Percentiles rank a stretch among this genome's conserved stretches.
Evolutionary conservation across 2,329 filamentous ascomycete species (phyloP).

Genomic region (Beauveria rudraprayagi): DNA sequence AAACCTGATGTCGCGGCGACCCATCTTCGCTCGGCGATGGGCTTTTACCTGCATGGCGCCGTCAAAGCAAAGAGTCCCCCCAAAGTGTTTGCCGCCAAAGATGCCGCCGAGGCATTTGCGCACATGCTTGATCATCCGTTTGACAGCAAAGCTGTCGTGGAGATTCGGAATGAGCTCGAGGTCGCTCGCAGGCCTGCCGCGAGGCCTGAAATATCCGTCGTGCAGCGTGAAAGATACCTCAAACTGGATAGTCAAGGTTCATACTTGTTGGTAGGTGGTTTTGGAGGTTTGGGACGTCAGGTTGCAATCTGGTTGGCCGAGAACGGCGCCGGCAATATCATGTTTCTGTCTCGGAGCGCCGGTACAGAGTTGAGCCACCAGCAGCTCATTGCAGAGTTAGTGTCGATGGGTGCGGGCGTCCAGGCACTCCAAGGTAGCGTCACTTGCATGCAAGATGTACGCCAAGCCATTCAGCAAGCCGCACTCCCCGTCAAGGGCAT

Average conservation of each 20-base stretch:
- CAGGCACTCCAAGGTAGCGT: background rate
- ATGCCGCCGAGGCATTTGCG: background rate
- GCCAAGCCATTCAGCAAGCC: slow-evolving; percentile 13
- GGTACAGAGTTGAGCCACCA: background rate
- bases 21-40: background rate
- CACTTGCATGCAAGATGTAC: background rate
- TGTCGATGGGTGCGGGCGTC: background rate
- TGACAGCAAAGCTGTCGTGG: background rate
- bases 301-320: slow-evolving; percentile 38
- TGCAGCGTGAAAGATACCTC: background rate
- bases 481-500: slow-evolving; percentile 13
- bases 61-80: background rate
- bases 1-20: background rate
- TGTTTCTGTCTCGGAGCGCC: slow-evolving; percentile 24
- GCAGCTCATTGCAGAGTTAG: background rate
- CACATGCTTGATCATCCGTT: background rate
- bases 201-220: background rate
- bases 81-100: background rate
- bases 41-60: background rate
- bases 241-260: background rate
- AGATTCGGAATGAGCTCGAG: background rate
- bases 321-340: slow-evolving; percentile 35
- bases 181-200: background rate
- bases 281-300: slow-evolving; percentile 37
- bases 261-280: slow-evolving; percentile 40